A percentile compares a stretch with the other conserved stretches of the same genome.
These are phyloP conservation scores for Arthrobotrys entomopaga DNA, from an alignment of 2,329 filamentous ascomycete genomes.

Conservation along the genomic window DNA sequence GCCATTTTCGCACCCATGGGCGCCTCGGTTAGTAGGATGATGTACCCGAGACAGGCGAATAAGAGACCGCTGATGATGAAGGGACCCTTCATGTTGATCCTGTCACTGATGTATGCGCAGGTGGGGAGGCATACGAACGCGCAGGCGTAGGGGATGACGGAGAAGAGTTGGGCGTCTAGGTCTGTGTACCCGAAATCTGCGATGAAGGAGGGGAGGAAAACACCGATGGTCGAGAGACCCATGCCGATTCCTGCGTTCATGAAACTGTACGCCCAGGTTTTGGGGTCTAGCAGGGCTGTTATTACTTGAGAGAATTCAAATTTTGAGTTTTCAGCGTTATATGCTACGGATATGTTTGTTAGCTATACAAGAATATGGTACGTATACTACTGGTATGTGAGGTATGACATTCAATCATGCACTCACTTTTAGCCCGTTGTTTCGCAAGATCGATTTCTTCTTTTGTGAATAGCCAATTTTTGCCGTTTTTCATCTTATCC, in stretches of 20 bases:
- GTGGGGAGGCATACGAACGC: conserved; percentile 22
- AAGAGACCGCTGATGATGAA: conserved; percentile 26
- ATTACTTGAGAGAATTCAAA: conserved; percentile 32
- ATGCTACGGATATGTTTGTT: conserved; percentile 1
- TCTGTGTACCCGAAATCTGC: conserved; percentile 32
- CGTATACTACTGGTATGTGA: neutral
- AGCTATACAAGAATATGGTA: neutral
- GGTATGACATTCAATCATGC: neutral
- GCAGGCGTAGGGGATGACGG: conserved; percentile 27
- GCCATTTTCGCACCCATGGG: conserved; percentile 15
- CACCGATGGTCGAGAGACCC: conserved; percentile 32
- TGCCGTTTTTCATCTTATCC: conserved; percentile 35
- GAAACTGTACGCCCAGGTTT: conserved; percentile 27
- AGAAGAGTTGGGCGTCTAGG: conserved; percentile 29
- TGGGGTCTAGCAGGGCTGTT: conserved; percentile 27
- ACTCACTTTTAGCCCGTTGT: conserved; percentile 24
- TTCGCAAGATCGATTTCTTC: conserved; percentile 39
- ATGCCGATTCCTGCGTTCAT: conserved; percentile 42
- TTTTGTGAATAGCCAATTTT: conserved; percentile 35
- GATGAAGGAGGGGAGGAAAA: conserved; percentile 40
- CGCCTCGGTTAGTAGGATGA: conserved; percentile 12
- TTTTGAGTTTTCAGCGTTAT: conserved; percentile 31
- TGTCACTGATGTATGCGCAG: conserved; percentile 26
- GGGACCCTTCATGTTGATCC: conserved; percentile 18
- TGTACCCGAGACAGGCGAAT: conserved; percentile 26